Evolutionary conservation across 1,284 basidiomycete genomes (phyloP), one percentile per base, ranked within the genome.

Genomic region (Cystobasidium slooffiae): DNA sequence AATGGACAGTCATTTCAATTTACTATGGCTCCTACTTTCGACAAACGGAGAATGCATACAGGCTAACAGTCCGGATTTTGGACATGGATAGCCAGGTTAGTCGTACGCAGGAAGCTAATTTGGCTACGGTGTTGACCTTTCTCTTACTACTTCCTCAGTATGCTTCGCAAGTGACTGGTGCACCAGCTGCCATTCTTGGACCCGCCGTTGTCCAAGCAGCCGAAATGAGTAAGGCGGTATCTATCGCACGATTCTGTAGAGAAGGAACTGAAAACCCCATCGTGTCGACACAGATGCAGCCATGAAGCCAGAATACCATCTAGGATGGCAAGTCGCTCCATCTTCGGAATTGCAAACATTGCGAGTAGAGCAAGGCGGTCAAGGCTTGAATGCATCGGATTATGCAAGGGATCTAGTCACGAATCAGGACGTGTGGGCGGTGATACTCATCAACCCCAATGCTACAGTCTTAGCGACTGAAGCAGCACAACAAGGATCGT

Each of bases 381-480:
- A 76, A 69, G 75, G 72, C 12, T 22, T 61, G 43, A 76, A 68
- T 46, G 76, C 81, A 0, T 77, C 68, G 46, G 75, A 77, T 0
- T 82, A 81, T 68, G 80, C 77, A 16, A 72, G 64, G 55, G 53
- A 78, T 46, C 75, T 73, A 39, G 81, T 81, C 7, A 51, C 75
- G 53, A 78, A 80, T 53, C 81, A 82, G 72, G 79, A 80, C 76
- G 79, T 80, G 3, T 82, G 79, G 78, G 81, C 74, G 6, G 80
- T 80, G 3, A 52, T 81, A 43, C 72, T 82, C 52, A 74, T 82
- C 49, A 80, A 80, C 75, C 78, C 80, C 7, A 82, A 82, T 76
- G 81, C 81, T 22, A 82, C 81, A 16, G 76, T 77, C 77, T 46
- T 72, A 9, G 80, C 80, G 6, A 59, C 80, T 10, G 77, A 76